These are phyloP conservation scores for Amphicarpaea edgeworthii DNA, from an alignment of 306 rosid species.

Conservation along the genomic window DNA sequence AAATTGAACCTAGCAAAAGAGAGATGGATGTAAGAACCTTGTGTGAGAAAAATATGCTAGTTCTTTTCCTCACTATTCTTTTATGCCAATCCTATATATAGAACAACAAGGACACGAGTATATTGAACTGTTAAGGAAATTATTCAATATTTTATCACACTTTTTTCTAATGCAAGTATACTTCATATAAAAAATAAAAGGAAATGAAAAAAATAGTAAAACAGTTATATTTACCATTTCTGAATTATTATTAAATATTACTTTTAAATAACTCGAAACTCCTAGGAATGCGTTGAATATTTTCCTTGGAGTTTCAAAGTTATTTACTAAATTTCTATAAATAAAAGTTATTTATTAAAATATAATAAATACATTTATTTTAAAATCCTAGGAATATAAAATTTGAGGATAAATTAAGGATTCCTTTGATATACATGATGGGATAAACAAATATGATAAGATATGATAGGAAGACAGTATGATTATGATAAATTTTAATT, in stretches of 20 bases:
- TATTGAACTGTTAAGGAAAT: neutral
- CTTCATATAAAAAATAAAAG: neutral
- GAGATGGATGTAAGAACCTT: slow-evolving; percentile 8
- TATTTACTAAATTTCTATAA: too few species aligned
- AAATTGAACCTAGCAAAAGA: neutral
- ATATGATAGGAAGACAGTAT: too few species aligned
- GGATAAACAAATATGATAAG: too few species aligned
- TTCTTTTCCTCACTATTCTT: slow-evolving; percentile 11
- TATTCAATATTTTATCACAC: neutral
- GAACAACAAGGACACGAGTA: neutral
- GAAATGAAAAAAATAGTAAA: neutral
- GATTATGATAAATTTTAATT: too few species aligned
- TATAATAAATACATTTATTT: too few species aligned
- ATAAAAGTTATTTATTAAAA: too few species aligned
- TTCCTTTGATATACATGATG: too few species aligned
- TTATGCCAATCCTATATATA: slow-evolving; percentile 6
- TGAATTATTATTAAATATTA: neutral
- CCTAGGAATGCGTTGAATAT: too few species aligned
- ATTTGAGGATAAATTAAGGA: too few species aligned
- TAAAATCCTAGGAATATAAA: too few species aligned
- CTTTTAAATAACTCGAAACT: too few species aligned
- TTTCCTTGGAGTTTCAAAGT: neutral
- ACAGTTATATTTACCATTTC: neutral
- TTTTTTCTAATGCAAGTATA: neutral
- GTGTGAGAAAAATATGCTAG: slow-evolving; percentile 9